Conservation (phyloP, 306 rosid genomes). For the Sindora glabra region DNA sequence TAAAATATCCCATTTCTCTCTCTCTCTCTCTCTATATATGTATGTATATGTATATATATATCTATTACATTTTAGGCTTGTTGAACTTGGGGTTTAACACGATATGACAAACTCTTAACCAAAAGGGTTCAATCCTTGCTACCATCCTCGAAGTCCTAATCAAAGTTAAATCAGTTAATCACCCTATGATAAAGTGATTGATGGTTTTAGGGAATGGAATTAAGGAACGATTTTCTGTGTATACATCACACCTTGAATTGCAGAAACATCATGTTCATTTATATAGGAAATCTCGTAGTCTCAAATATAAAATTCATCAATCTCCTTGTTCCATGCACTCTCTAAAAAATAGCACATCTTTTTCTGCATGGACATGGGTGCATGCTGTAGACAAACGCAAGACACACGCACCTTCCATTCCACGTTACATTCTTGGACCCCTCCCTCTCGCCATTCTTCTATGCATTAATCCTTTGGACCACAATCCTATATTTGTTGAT, state of each 20-base stretch:
- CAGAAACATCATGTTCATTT: constrained; percentile 20
- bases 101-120: no score
- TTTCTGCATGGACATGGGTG: constrained; percentile 40
- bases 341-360: constrained; percentile 10
- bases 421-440: constrained; percentile 26
- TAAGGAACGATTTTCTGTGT: no score
- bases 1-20: no score
- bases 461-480: constrained; percentile 16
- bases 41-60: no score
- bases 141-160: no score
- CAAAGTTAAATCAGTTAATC: no score
- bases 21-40: no score
- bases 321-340: background rate
- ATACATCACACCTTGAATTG: constrained; percentile 3
- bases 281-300: background rate
- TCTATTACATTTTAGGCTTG: no score
- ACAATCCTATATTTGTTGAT: background rate
- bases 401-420: constrained; percentile 33
- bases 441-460: background rate
- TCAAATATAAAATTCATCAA: background rate
- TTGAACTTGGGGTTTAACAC: no score
- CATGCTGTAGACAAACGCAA: constrained; percentile 60
- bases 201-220: no score
- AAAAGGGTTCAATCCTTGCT: no score
- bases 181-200: no score